Base-by-base conservation (phyloP, 2,329 filamentous ascomycete species). In the Fusarium dimerum region DNA sequence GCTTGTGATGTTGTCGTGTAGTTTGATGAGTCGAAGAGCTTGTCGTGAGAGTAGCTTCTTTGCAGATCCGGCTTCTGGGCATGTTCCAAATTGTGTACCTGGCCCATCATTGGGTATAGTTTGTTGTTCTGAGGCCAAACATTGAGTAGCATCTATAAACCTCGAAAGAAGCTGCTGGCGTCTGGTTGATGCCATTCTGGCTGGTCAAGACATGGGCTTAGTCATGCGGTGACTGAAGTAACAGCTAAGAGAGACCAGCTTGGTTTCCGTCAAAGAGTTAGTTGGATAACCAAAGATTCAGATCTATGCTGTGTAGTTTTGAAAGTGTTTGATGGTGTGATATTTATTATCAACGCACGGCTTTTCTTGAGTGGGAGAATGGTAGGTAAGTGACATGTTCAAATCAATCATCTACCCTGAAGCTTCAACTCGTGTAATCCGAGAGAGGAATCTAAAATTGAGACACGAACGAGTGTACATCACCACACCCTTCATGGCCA, bases 41-140 rank as follows among this genome's bases (percentile, higher is more conserved):
- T 73, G 70, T 13, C 64, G 62, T 2, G 44, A 48, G 39, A 73
- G 65, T 6, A 73, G 60, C n/a, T 56, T 40, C 17, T 56, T 42
- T 54, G 64, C 50, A 29, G 68, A 68, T 34, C 39, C 32, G 3
- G 44, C 59, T 18, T 48, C 52, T 12, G 59, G 41, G 48, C 63
- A 54, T 7, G 26, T 30, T 15, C 7, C 38, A 15, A 45, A 44
- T 13, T n/a, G 38, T 36, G 32, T 11, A 10, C 32, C 11, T 36
- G 10, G 10, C 4, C 9, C 10, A 36, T 36, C 32, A 11, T 10
- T 36, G 9, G 9, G 11, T 26, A 7, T 26, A 15, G 10, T 6
- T 3, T 36, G 10, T 36, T 36, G 10, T 5, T 5, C 10, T 12
- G 32, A 10, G 9, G 40, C n/a, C 12, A 36, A 36, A 3, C 4